Percentiles rank a stretch among this genome's conserved stretches.
Conservation (phyloP, 2,329 filamentous ascomycete genomes). For the Apiospora aurea region DNA sequence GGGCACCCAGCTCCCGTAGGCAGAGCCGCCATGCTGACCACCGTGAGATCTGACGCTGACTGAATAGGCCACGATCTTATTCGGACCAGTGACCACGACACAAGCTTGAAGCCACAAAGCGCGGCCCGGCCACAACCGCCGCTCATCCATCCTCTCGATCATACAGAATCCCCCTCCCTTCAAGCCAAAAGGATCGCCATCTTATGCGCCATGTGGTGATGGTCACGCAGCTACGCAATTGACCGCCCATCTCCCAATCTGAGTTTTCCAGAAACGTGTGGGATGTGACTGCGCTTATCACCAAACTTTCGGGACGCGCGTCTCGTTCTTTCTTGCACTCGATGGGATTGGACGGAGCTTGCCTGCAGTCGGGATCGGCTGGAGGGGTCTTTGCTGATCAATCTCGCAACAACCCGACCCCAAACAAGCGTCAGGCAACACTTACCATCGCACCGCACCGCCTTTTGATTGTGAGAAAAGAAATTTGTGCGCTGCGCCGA, state of each 20-base stretch:
- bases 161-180: background rate
- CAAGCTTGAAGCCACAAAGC: background rate
- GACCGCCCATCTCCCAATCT: background rate
- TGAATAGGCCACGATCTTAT: too few relatives aligned
- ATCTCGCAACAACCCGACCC: background rate
- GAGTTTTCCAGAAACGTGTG: background rate
- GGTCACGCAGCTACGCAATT: background rate
- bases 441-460: background rate
- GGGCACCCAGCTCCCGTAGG: slow-evolving; percentile 6
- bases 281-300: slow-evolving; percentile 12
- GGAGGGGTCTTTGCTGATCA: slow-evolving; percentile 9
- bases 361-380: slow-evolving; percentile 2
- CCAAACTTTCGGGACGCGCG: slow-evolving; percentile 24
- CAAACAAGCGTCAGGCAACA: background rate
- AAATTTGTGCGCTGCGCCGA: background rate
- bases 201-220: background rate
- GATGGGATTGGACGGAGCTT: slow-evolving; percentile 2
- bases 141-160: background rate
- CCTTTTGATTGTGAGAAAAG: background rate
- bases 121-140: background rate
- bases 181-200: background rate
- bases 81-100: background rate
- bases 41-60: background rate
- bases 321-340: background rate
- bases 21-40: background rate